phyloP scores from a whole-genome alignment of 192 early-diverging fungal species.

The Coemansia sp. region DNA sequence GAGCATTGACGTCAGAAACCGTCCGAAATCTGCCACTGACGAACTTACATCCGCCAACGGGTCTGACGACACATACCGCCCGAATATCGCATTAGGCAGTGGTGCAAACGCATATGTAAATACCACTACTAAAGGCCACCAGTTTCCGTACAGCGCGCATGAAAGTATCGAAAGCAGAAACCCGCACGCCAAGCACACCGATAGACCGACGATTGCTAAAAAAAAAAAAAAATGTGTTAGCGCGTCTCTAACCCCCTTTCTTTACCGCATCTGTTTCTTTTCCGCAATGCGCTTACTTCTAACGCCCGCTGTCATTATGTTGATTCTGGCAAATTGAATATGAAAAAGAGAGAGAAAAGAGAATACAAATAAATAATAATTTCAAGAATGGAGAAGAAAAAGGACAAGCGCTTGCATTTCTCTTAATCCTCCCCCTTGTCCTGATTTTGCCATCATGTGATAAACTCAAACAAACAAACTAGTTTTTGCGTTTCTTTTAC shows the following conservation, averaged over 20 bases:
- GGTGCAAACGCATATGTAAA: constrained; percentile 93
- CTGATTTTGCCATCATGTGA: neutral
- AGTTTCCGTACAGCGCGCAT: constrained; percentile 94
- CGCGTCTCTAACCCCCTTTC: no score
- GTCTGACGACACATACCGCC: constrained; percentile 71
- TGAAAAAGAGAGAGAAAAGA: neutral
- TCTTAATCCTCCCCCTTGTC: neutral
- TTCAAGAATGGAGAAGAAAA: neutral
- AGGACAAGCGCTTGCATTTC: constrained; percentile 2
- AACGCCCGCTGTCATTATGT: constrained; percentile 29
- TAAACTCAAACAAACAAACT: no score
- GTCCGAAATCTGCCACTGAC: constrained; percentile 67
- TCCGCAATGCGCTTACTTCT: constrained; percentile 12
- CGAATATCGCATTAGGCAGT: constrained; percentile 86
- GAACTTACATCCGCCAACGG: constrained; percentile 68
- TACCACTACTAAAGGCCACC: constrained; percentile 95
- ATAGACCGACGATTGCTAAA: constrained; percentile 67
- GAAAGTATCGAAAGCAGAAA: constrained; percentile 95
- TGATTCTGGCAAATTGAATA: neutral
- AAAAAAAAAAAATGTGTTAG: neutral
- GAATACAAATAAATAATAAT: neutral
- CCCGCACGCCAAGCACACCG: constrained; percentile 90
- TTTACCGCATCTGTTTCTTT: neutral
- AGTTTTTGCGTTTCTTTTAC: neutral
- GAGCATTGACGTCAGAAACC: constrained; percentile 90